These are phyloP conservation scores for Colletotrichum neosansevieriae DNA, from an alignment of 2,329 filamentous ascomycete species.

Conservation along the genomic window DNA sequence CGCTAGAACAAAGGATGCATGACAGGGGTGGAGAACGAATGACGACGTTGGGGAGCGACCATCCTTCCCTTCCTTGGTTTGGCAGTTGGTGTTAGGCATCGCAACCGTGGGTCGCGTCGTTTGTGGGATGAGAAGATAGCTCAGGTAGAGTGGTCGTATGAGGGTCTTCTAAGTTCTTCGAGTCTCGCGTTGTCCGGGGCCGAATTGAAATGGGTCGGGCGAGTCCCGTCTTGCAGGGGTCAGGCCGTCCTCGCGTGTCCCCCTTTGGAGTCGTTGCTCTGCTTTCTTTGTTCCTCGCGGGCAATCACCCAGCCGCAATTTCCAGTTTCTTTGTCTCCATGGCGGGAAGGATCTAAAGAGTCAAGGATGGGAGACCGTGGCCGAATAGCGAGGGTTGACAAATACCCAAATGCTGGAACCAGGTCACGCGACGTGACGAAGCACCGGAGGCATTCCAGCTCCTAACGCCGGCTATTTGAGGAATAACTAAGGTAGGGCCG, in stretches of 20 bases:
- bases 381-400: not conserved
- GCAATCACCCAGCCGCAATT: too few relatives aligned
- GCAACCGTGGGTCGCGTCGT: not conserved
- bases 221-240: not conserved
- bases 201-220: not conserved
- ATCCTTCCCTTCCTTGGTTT: not conserved
- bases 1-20: slow-evolving; percentile 40
- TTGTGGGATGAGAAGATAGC: not conserved
- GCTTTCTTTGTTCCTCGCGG: too few relatives aligned
- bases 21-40: slow-evolving; percentile 8
- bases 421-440: not conserved
- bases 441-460: not conserved
- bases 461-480: slow-evolving; percentile 1
- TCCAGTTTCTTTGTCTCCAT: too few relatives aligned
- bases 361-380: not conserved
- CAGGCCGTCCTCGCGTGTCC: too few relatives aligned
- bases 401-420: not conserved
- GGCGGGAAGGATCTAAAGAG: too few relatives aligned
- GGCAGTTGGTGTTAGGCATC: not conserved
- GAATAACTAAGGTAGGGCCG: not conserved
- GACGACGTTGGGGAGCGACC: slow-evolving; percentile 13
- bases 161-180: not conserved
- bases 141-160: not conserved
- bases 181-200: slow-evolving; percentile 20
- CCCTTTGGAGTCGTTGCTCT: too few relatives aligned